These are phyloP conservation scores for Marasmius oreades DNA, from an alignment of 1,284 basidiomycete species.

Conservation along the genomic window DNA sequence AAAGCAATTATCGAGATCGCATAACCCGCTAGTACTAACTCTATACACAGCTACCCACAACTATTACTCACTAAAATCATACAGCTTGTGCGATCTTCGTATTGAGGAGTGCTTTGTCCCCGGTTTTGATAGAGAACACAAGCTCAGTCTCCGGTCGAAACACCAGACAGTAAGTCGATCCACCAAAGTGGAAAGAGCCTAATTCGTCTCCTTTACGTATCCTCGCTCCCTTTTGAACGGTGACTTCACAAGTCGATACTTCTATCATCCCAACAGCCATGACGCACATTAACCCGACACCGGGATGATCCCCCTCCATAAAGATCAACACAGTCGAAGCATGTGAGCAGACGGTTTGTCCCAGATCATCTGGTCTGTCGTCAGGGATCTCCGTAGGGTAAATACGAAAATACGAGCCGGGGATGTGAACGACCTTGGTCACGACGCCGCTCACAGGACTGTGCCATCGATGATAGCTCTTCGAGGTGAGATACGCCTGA, in stretches of 20 bases:
- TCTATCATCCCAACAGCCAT: conserved; percentile 54
- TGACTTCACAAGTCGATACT: conserved; percentile 45
- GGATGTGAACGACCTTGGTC: conserved; percentile 23
- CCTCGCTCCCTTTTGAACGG: conserved; percentile 28
- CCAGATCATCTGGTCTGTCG: too few relatives aligned
- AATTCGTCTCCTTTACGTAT: conserved; percentile 23
- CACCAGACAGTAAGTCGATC: conserved; percentile 37
- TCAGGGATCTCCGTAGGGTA: conserved; percentile 1
- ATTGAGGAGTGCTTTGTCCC: too few relatives aligned
- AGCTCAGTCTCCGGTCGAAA: conserved; percentile 19
- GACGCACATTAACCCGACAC: conserved; percentile 47
- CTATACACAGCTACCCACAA: too few relatives aligned
- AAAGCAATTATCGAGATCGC: too few relatives aligned
- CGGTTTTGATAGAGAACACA: neutral
- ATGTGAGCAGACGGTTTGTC: conserved; percentile 20
- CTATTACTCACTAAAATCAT: too few relatives aligned
- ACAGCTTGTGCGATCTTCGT: too few relatives aligned
- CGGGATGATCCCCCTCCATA: conserved; percentile 47
- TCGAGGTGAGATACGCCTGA: conserved; percentile 40
- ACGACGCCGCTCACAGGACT: conserved; percentile 38
- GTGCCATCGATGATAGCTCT: conserved; percentile 44
- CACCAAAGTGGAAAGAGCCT: conserved; percentile 49
- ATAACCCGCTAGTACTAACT: too few relatives aligned
- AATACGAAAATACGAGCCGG: conserved; percentile 22
- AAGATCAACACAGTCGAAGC: conserved; percentile 45